Conservation (phyloP, 176 grass and related monocot species). For the Zea luxurians region DNA sequence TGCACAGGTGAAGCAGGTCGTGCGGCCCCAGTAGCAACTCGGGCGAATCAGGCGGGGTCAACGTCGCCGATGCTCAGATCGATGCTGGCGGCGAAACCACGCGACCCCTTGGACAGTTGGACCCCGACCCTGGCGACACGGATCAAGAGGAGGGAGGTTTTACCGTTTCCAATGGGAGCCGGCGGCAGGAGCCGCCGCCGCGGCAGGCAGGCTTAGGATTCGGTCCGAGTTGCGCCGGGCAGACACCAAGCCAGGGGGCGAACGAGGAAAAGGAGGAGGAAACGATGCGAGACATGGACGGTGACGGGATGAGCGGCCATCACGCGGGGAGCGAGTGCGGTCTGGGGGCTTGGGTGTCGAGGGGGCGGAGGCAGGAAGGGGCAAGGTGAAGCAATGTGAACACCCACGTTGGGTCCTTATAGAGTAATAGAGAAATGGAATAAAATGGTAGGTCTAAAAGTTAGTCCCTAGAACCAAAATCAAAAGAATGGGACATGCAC, state of each 20-base stretch:
- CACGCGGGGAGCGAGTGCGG: no score
- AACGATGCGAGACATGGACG: neutral
- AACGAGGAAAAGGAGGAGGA: constrained; percentile 7
- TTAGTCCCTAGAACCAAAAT: no score
- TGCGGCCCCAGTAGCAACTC: neutral
- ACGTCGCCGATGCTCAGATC: constrained; percentile 40
- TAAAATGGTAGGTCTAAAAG: no score
- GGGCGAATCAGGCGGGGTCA: constrained; percentile 37
- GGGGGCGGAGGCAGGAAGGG: no score
- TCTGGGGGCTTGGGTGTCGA: no score
- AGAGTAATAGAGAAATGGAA: no score
- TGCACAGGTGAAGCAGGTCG: neutral
- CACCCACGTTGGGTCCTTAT: no score
- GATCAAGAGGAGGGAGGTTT: neutral
- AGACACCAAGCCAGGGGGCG: constrained; percentile 25
- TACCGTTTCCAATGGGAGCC: constrained; percentile 10
- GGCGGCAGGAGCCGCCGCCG: neutral
- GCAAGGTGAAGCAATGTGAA: no score
- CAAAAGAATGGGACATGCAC: no score
- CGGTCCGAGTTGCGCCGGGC: constrained; percentile 27
- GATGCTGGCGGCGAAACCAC: constrained; percentile 21
- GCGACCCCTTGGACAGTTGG: neutral
- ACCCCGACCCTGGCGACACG: neutral
- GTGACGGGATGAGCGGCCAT: no score
- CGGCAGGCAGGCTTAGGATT: constrained; percentile 3